A percentile compares a stretch with the other conserved stretches of the same genome.
These are phyloP conservation scores for Capsella rubella DNA, from an alignment of 441 rosid genomes.

Conservation along the genomic window DNA sequence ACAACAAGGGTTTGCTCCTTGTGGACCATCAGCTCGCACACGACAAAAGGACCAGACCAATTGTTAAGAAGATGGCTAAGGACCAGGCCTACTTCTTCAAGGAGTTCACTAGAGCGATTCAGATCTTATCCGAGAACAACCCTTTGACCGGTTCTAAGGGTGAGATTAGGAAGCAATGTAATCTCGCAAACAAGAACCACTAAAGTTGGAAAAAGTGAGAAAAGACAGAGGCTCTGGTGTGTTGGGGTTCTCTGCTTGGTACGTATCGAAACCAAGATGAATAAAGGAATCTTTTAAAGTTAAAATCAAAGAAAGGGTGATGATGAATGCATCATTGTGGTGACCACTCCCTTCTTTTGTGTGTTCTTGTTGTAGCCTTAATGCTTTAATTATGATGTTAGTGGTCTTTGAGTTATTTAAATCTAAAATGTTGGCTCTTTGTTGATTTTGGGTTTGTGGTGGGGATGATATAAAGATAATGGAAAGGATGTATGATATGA, in stretches of 20 bases:
- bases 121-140: constrained; percentile 87
- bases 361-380: constrained; percentile 35
- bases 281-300: constrained; percentile 32
- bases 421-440: constrained; percentile 35
- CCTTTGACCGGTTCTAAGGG: constrained; percentile 90
- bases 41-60: constrained; percentile 86
- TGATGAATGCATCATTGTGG: constrained; percentile 42
- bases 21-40: constrained; percentile 94
- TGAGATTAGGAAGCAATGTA: constrained; percentile 94
- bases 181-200: constrained; percentile 82
- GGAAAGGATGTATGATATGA: constrained; percentile 42
- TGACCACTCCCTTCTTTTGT: constrained; percentile 36
- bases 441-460: constrained; percentile 29
- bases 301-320: constrained; percentile 41
- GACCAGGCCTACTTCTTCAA: constrained; percentile 88
- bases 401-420: constrained; percentile 38
- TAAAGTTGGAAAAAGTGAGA: constrained; percentile 44
- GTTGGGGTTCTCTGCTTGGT: constrained; percentile 44
- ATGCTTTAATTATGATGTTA: constrained; percentile 35
- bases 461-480: constrained; percentile 5
- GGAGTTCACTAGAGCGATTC: constrained; percentile 88
- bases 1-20: constrained; percentile 84
- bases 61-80: constrained; percentile 96
- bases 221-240: constrained; percentile 43
- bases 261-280: constrained; percentile 26